A percentile compares a stretch with the other conserved stretches of the same genome.
Evolutionary conservation across 2,329 filamentous ascomycete species (phyloP).

Genomic region (Metarhizium anisopliae): DNA sequence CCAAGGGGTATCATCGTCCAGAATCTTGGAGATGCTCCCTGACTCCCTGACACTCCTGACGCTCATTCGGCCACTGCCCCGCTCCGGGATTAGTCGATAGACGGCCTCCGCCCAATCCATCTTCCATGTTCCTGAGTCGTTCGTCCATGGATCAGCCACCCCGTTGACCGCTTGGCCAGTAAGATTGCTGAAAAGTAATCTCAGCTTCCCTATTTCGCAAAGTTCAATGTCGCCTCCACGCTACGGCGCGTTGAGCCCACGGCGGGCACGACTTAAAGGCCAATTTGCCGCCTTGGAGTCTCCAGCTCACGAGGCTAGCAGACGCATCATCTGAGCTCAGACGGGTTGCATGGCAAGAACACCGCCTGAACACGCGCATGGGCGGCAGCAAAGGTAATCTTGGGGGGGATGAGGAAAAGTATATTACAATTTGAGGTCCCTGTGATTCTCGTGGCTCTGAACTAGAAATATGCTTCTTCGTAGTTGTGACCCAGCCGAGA

Average conservation of each 20-base stretch:
- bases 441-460: background rate
- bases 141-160: background rate
- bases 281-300: background rate
- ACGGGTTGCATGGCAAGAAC: background rate
- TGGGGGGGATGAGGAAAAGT: background rate
- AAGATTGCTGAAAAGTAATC: background rate
- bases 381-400: background rate
- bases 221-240: background rate
- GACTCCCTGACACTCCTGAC: background rate
- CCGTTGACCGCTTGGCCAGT: background rate
- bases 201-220: conserved; percentile 1
- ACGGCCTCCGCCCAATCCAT: background rate
- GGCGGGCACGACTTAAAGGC: background rate
- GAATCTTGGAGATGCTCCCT: background rate
- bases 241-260: background rate
- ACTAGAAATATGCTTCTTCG: background rate
- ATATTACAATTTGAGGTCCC: background rate
- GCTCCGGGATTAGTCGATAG: background rate
- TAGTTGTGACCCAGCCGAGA: background rate
- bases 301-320: background rate
- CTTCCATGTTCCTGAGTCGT: background rate
- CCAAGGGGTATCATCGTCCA: too few relatives aligned
- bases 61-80: background rate
- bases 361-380: background rate
- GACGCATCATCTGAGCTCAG: background rate